Base-by-base conservation (phyloP, 768 basidiomycete species). In the Boletus bicolor region DNA sequence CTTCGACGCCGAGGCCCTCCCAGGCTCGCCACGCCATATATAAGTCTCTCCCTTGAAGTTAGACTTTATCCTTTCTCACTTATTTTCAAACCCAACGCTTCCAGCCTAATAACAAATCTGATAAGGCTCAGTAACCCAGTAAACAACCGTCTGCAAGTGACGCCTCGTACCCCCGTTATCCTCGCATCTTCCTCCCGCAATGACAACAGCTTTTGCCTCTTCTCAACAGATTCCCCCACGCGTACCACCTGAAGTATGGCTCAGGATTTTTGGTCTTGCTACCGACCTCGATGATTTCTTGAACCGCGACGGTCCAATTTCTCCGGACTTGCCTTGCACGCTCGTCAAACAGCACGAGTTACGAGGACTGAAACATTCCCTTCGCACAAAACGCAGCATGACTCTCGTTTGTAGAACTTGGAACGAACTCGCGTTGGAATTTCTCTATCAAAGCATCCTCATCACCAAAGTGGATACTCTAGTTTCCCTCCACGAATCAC, bases 231-330 rank as follows among this genome's bases (percentile, higher is more conserved):
- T 37, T 1, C n/a, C 50, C n/a, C 46, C 50, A 9, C 50, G 17
- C 11, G 56, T 71, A 12, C 68, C 68, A 30, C 67, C 69, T 19
- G 69, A 69, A 55, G 51, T 71, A 39, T 71, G 69, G 69, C 58
- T 67, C 17, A 61, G 44, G 41, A 60, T 71, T 32, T 71, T 71
- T 46, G 17, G 35, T 35, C 52, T 63, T 34, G 65, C 65, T 11
- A 59, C 67, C 5, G 49, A 58, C 36, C 21, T 61, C 6, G 59
- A 44, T 12, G 43, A 44, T 8, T 47, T 59, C 35, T 49, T 68
- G 35, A 48, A 55, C 32, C 63, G 51, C 19, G 58, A 54, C 34
- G 37, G 14, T 24, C 39, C 41, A 11, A 32, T 51, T 44, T 56
- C 49, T 28, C 57, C 58, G n/a, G 65, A 65, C 38, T 46, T 69